These are phyloP conservation scores for Chrysanthemum lavandulifolium DNA, from an alignment of 129 eudicot genomes.

Conservation along the genomic window DNA sequence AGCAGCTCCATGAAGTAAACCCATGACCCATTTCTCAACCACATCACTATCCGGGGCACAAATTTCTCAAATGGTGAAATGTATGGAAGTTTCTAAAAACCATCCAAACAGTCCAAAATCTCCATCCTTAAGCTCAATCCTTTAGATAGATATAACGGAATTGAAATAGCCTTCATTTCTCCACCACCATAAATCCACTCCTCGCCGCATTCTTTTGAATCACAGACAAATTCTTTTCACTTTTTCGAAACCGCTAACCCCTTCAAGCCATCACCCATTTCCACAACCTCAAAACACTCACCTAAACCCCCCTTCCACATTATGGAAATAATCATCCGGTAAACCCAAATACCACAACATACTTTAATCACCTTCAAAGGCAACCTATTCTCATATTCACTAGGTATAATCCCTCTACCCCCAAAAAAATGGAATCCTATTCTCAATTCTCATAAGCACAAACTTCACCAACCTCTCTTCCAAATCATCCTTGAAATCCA, in stretches of 20 bases:
- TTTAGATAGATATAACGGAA: conserved; percentile 64
- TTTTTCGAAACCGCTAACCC: conserved; percentile 49
- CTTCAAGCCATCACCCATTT: conserved; percentile 69
- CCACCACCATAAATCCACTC: conserved; percentile 13
- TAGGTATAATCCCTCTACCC: too few species aligned
- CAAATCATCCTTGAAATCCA: conserved; percentile 46
- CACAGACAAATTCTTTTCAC: conserved; percentile 32
- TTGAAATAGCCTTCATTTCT: conserved; percentile 27
- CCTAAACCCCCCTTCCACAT: conserved; percentile 43
- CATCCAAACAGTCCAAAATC: conserved; percentile 59
- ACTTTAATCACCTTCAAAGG: conserved; percentile 64
- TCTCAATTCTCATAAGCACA: conserved; percentile 57
- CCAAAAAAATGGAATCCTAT: neutral
- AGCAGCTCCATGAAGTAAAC: conserved; percentile 37
- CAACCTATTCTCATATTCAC: conserved; percentile 28
- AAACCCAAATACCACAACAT: conserved; percentile 82
- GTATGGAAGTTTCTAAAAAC: conserved; percentile 36
- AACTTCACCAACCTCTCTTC: conserved; percentile 56
- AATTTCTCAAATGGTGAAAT: conserved; percentile 50
- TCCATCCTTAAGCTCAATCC: conserved; percentile 60
- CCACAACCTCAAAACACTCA: conserved; percentile 61
- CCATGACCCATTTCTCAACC: conserved; percentile 69
- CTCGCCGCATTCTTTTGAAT: conserved; percentile 38
- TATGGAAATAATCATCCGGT: conserved; percentile 53
- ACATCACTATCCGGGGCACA: conserved; percentile 52